phyloP scores from a whole-genome alignment of 441 rosid species.

The Syzygium malaccense region DNA sequence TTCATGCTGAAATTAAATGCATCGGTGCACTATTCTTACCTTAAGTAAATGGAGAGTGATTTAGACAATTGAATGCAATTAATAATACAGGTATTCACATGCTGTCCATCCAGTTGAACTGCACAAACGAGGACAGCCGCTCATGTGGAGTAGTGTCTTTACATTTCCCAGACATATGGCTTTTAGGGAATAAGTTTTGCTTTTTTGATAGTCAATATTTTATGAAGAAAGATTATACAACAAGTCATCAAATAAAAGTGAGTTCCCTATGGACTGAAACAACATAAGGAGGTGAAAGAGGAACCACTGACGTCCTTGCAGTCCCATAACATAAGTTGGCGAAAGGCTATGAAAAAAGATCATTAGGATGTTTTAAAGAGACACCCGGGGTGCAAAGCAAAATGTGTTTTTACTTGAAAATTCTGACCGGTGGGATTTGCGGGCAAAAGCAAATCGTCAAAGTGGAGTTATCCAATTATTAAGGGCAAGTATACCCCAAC shows the following conservation, averaged over 20 bases:
- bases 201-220: not conserved
- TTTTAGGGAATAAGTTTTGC: not conserved
- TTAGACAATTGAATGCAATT: not conserved
- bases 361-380: not conserved
- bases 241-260: not conserved
- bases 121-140: not conserved
- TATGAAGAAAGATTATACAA: not conserved
- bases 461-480: not conserved
- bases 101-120: not conserved
- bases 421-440: not conserved
- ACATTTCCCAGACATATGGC: not conserved
- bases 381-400: no score
- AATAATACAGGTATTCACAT: not conserved
- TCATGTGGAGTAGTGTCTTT: not conserved
- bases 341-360: not conserved
- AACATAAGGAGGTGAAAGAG: not conserved
- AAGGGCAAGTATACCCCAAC: not conserved
- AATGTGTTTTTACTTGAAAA: not conserved
- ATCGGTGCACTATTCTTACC: rapidly evolving
- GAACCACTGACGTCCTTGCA: rapidly evolving
- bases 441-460: no score
- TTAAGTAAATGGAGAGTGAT: not conserved
- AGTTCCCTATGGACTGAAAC: not conserved
- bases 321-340: not conserved
- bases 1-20: not conserved